Conservation (phyloP, 208 protist genomes). For the Porcisia deanei region DNA sequence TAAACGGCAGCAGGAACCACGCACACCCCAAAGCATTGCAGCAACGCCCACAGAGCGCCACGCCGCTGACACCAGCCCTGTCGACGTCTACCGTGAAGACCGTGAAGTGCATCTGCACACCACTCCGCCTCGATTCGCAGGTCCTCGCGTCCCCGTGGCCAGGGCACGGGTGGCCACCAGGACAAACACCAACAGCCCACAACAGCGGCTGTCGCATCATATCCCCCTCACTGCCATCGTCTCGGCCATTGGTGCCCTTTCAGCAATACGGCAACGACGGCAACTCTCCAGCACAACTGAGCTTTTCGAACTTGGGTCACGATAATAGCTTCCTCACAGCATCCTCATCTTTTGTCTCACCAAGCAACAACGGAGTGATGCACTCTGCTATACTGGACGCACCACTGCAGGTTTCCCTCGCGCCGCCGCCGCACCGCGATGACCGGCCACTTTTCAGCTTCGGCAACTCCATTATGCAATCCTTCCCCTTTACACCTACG, state of each 20-base stretch:
- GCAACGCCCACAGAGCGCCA: neutral
- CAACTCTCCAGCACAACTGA: slow-evolving; percentile 21
- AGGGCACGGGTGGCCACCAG: slow-evolving; percentile 1
- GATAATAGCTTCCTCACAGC: slow-evolving; percentile 18
- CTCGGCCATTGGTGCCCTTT: slow-evolving; percentile 10
- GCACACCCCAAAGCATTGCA: neutral
- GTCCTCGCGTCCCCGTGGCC: slow-evolving; percentile 26
- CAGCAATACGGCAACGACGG: slow-evolving; percentile 16
- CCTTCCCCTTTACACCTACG: slow-evolving; percentile 17
- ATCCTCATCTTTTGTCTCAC: slow-evolving; percentile 6
- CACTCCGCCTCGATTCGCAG: slow-evolving; percentile 26
- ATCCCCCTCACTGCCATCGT: slow-evolving; percentile 17
- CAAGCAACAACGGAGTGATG: neutral
- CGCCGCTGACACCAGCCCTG: slow-evolving; percentile 8
- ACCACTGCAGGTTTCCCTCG: slow-evolving; percentile 31
- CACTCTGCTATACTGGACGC: slow-evolving; percentile 36
- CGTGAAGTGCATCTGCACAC: slow-evolving; percentile 11
- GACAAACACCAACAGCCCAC: slow-evolving; percentile 9
- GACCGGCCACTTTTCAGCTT: slow-evolving; percentile 28
- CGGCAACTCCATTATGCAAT: slow-evolving; percentile 31
- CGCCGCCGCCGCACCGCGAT: slow-evolving; percentile 18
- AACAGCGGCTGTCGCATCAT: slow-evolving; percentile 13
- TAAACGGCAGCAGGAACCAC: neutral
- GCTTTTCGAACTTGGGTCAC: slow-evolving; percentile 20
- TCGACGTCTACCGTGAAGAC: slow-evolving; percentile 1